Evolutionary conservation across 2,329 filamentous ascomycete genomes (phyloP), one percentile per base, ranked within the genome.

Genomic region (Dactylellina leptospora): DNA sequence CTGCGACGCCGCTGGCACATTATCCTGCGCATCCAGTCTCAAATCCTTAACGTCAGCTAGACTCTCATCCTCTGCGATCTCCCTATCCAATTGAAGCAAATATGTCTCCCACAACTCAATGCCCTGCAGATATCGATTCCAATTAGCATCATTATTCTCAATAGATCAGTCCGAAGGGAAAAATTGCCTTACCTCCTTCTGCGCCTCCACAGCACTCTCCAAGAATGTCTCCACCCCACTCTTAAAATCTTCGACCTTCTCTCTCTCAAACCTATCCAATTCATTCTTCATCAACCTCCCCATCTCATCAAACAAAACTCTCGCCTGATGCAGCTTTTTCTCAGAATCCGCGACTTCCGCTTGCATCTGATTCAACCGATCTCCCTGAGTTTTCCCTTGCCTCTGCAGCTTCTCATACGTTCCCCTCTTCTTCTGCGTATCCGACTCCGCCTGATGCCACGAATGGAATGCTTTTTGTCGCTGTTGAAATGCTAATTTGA

Each of bases 221-320:
- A 99, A 81, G 81, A 96, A 99, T 0, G 95, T 99, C 82, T 99
- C 95, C 1, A 99, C 93, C 0, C 93, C 93, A 74, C 90, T 95
- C 84, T 99, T 99, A 81, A 99, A 99, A 79, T 99, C 95, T 79
- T 99, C 95, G 2, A 99, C 95, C 83, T 99, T 99, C 81, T 99
- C 95, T 77, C 86, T 87, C 82, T 99, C 95, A 78, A 99, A 99
- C 16, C 93, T 85, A 77, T 97, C 95, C 75, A 99, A 84, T 80
- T 99, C 95, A 33, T 85, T 85, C 71, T 92, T 87, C 92, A 99
- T 95, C 78, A 97, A 82, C 10, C 92, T 85, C 11, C 95, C 95
- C 93, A 99, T 97, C 78, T 99, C 95, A 75, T 99, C 95, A 77
- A 99, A 99, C 47, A 97, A 81, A 66, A 97, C 81, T 59, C 93